phyloP scores from a whole-genome alignment of 1,139 yeast genomes.

The Magnusiomyces magnusii region DNA sequence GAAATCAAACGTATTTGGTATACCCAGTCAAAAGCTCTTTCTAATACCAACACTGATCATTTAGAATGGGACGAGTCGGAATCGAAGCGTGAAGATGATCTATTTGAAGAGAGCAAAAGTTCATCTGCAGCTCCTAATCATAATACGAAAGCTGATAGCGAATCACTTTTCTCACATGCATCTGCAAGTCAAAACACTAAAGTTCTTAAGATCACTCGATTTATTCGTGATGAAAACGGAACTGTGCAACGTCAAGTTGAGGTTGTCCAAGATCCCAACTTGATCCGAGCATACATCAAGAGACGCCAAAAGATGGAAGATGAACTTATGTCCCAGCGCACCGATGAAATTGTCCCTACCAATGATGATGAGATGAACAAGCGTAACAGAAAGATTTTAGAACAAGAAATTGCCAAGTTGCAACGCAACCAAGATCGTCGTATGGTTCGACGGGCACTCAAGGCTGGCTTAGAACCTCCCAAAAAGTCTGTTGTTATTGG shows the following conservation, averaged over 20 bases:
- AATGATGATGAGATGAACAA: slow-evolving; percentile 80
- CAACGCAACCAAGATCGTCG: slow-evolving; percentile 67
- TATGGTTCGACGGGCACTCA: slow-evolving; percentile 46
- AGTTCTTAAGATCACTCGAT: slow-evolving; percentile 68
- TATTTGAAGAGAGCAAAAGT: slow-evolving; percentile 7
- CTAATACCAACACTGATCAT: slow-evolving; percentile 34
- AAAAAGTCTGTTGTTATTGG: slow-evolving; percentile 2
- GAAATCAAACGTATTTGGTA: slow-evolving; percentile 91
- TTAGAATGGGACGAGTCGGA: slow-evolving; percentile 34
- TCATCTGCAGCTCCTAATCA: slow-evolving; percentile 11
- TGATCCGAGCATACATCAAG: slow-evolving; percentile 77
- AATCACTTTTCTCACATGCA: slow-evolving; percentile 31
- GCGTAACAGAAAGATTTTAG: slow-evolving; percentile 64
- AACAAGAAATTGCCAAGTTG: slow-evolving; percentile 76
- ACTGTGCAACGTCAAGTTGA: slow-evolving; percentile 78
- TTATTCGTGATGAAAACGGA: slow-evolving; percentile 78
- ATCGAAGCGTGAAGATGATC: slow-evolving; percentile 24
- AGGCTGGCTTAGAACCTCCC: slow-evolving; percentile 26
- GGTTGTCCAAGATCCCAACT: slow-evolving; percentile 72
- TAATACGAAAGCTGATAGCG: slow-evolving; percentile 23
- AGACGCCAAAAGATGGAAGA: slow-evolving; percentile 72
- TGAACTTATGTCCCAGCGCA: slow-evolving; percentile 44
- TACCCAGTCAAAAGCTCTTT: slow-evolving; percentile 62
- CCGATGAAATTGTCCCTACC: slow-evolving; percentile 66
- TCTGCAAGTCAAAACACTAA: slow-evolving; percentile 31